Percentiles rank a stretch among this genome's conserved stretches.
These are phyloP conservation scores for Amborella trichopoda DNA, from an alignment of 164 flowering plant species.

Conservation along the genomic window DNA sequence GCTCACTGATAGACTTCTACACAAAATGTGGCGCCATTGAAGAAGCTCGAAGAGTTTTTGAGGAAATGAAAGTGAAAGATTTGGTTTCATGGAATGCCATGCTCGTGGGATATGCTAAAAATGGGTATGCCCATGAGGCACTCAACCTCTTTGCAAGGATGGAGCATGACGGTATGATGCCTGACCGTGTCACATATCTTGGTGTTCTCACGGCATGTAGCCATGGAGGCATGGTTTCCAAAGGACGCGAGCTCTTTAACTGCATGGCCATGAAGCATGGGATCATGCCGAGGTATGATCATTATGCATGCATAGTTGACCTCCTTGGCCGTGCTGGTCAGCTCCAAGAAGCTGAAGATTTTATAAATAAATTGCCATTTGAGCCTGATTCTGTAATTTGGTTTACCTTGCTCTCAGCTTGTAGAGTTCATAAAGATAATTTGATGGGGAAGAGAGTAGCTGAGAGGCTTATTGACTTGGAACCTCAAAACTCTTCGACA, in stretches of 20 bases:
- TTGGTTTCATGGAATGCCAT: conserved; percentile 82
- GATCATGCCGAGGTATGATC: conserved; percentile 57
- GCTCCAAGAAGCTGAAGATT: conserved; percentile 68
- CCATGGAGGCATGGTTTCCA: conserved; percentile 60
- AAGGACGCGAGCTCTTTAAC: conserved; percentile 53
- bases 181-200: conserved; percentile 80
- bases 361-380: conserved; percentile 32
- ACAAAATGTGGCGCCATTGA: conserved; percentile 83
- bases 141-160: conserved; percentile 42
- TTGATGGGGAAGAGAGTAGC: conserved; percentile 49
- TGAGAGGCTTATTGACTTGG: conserved; percentile 56
- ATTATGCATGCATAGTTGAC: conserved; percentile 82
- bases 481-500: conserved; percentile 63
- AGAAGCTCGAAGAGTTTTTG: conserved; percentile 52
- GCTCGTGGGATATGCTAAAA: conserved; percentile 79
- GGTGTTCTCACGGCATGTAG: conserved; percentile 86
- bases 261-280: conserved; percentile 33
- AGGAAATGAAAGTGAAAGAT: conserved; percentile 42
- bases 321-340: conserved; percentile 76
- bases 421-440: conserved; percentile 70
- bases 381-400: conserved; percentile 60
- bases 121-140: conserved; percentile 71
- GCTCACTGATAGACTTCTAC: conserved; percentile 86
- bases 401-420: conserved; percentile 69
- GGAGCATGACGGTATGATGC: conserved; percentile 29